phyloP scores from a whole-genome alignment of 1,284 basidiomycete genomes.

The Fomitopsis pinicola region DNA sequence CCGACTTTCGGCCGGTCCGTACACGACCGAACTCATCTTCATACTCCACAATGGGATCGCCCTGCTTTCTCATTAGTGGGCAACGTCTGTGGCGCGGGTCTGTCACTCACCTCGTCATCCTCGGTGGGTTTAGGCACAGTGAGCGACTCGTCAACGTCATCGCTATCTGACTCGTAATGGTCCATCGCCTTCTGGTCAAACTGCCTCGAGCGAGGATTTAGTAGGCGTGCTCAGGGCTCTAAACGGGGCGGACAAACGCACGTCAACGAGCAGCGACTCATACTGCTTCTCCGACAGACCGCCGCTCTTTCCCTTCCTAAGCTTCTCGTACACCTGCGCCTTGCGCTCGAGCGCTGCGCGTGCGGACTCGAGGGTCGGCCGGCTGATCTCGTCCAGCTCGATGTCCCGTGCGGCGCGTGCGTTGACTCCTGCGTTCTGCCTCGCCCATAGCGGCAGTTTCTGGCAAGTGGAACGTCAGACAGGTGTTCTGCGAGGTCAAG shows the following conservation, averaged over 20 bases:
- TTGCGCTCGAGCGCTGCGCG: constrained; percentile 73
- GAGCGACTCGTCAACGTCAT: constrained; percentile 70
- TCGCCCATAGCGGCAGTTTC: constrained; percentile 72
- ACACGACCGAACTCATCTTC: constrained; percentile 83
- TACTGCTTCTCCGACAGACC: constrained; percentile 78
- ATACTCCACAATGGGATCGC: constrained; percentile 80
- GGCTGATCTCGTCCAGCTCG: constrained; percentile 61
- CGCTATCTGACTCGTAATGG: constrained; percentile 60
- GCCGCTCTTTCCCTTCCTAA: constrained; percentile 76
- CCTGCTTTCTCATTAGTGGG: constrained; percentile 27
- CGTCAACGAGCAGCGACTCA: constrained; percentile 78
- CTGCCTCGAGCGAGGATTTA: constrained; percentile 31
- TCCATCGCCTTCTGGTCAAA: constrained; percentile 68
- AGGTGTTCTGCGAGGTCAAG: not conserved
- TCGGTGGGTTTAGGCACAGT: constrained; percentile 45
- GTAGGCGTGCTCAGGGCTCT: too few relatives aligned
- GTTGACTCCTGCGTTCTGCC: constrained; percentile 67
- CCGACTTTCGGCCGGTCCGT: constrained; percentile 63
- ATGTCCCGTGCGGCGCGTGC: constrained; percentile 58
- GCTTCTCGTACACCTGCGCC: constrained; percentile 77
- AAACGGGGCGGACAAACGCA: constrained; percentile 34
- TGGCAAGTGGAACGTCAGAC: constrained; percentile 20
- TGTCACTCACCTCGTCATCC: constrained; percentile 37
- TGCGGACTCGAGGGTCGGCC: constrained; percentile 65
- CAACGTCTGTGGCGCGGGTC: not conserved